Percentiles rank a stretch among this genome's conserved stretches.
Evolutionary conservation across 495 filamentous ascomycete genomes (phyloP).

Genomic region (Evansstolkia leycettana): DNA sequence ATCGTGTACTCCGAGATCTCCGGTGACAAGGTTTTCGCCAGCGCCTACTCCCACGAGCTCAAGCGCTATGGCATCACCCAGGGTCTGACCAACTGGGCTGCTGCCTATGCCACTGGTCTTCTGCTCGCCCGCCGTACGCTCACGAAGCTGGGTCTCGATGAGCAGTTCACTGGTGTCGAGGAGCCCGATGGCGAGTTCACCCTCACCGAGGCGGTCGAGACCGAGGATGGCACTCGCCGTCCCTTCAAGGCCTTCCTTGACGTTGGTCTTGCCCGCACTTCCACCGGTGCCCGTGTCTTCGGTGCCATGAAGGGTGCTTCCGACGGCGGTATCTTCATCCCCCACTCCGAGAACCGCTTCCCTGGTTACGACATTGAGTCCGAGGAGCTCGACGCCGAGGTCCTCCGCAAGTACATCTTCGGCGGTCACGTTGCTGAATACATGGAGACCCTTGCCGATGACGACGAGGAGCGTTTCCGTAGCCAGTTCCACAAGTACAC

Average conservation of each 20-base stretch:
- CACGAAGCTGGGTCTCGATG: conserved; percentile 87
- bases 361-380: conserved; percentile 93
- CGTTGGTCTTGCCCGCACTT: conserved; percentile 92
- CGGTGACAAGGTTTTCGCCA: conserved; percentile 89
- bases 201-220: conserved; percentile 83
- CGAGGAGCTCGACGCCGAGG: conserved; percentile 95
- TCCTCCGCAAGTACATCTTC: conserved; percentile 97
- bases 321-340: conserved; percentile 92
- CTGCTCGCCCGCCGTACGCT: conserved; percentile 93
- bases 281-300: conserved; percentile 96
- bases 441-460: conserved; percentile 99
- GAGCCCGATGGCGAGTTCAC: conserved; percentile 90
- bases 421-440: conserved; percentile 98
- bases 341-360: conserved; percentile 98
- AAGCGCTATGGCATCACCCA: conserved; percentile 93
- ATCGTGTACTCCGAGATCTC: conserved; percentile 93
- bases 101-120: conserved; percentile 92
- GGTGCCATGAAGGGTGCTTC: conserved; percentile 99
- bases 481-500: conserved; percentile 95
- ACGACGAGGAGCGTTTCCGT: conserved; percentile 99
- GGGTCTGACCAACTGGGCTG: conserved; percentile 99
- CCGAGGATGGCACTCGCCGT: conserved; percentile 71
- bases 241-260: conserved; percentile 99
- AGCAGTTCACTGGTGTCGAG: conserved; percentile 85
- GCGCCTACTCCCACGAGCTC: conserved; percentile 96